A percentile compares a stretch with the other conserved stretches of the same genome.
phyloP scores from a whole-genome alignment of 1,284 basidiomycete genomes.

The Sparassis latifolia region DNA sequence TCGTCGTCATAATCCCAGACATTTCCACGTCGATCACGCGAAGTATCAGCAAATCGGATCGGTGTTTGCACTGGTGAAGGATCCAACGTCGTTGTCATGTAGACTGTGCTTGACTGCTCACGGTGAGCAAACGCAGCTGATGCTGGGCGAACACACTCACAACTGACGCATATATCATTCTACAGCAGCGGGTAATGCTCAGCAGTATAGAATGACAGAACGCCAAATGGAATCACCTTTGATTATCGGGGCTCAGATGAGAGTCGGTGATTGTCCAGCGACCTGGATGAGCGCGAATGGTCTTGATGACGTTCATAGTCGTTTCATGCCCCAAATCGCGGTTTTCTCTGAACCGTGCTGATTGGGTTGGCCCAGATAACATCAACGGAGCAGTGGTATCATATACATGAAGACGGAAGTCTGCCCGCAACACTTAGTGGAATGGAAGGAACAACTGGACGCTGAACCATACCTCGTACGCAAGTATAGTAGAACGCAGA shows the following conservation, averaged over 20 bases:
- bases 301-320: constrained; percentile 72
- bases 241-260: constrained; percentile 87
- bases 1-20: constrained; percentile 30
- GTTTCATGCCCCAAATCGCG: constrained; percentile 44
- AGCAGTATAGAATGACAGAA: constrained; percentile 7
- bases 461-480: constrained; percentile 51
- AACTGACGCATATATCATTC: constrained; percentile 91
- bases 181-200: constrained; percentile 21
- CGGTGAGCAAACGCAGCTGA: background rate
- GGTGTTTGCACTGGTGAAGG: constrained; percentile 64
- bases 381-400: constrained; percentile 56
- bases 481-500: constrained; percentile 81
- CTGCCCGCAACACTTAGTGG: constrained; percentile 29
- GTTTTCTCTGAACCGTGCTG: constrained; percentile 10
- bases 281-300: constrained; percentile 69
- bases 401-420: constrained; percentile 86
- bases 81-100: constrained; percentile 82
- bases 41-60: constrained; percentile 61
- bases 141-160: constrained; percentile 31
- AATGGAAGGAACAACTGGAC: background rate
- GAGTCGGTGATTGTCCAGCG: constrained; percentile 95
- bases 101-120: constrained; percentile 62
- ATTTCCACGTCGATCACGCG: constrained; percentile 28
- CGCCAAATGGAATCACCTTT: constrained; percentile 48
- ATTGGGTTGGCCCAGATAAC: constrained; percentile 7